These are phyloP conservation scores for Phaeosphaeria sp. DNA, from an alignment of 2,329 filamentous ascomycete genomes.

Conservation along the genomic window DNA sequence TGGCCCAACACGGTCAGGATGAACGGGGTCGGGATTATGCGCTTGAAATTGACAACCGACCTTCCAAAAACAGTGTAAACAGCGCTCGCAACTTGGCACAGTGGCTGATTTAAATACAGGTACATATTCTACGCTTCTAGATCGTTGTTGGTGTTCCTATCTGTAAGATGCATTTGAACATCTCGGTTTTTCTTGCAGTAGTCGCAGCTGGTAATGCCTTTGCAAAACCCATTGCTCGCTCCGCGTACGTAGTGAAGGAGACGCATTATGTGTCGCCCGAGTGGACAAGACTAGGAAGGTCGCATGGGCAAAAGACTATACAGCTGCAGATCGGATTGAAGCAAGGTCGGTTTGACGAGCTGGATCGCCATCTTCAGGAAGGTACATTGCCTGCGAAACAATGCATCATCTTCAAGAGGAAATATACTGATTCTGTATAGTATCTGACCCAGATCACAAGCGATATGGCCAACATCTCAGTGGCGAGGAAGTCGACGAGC, in stretches of 20 bases:
- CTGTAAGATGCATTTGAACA: not conserved
- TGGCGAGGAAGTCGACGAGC: slow-evolving; percentile 59
- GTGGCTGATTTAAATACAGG: not conserved
- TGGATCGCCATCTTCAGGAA: slow-evolving; percentile 63
- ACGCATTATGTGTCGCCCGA: slow-evolving; percentile 58
- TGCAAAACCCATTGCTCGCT: slow-evolving; percentile 49
- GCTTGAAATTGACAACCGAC: not conserved
- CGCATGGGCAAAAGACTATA: slow-evolving; percentile 58
- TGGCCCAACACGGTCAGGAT: not conserved
- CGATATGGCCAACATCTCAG: slow-evolving; percentile 65
- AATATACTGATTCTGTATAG: slow-evolving; percentile 10
- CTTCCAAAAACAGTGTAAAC: not conserved
- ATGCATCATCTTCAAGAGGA: not conserved
- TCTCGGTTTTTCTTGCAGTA: slow-evolving; percentile 30
- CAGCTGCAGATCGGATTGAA: slow-evolving; percentile 65
- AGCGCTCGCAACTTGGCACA: not conserved
- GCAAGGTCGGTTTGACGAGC: slow-evolving; percentile 62
- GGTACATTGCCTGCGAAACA: slow-evolving; percentile 39
- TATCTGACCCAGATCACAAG: slow-evolving; percentile 54
- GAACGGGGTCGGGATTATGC: not conserved
- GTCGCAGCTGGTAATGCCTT: slow-evolving; percentile 37
- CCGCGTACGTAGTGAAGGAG: slow-evolving; percentile 63
- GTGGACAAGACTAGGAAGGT: slow-evolving; percentile 58
- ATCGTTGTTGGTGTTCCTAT: not conserved
- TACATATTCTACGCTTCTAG: not conserved